phyloP scores from a whole-genome alignment of 108 stramenopile species.

The Parietichytrium sp. region DNA sequence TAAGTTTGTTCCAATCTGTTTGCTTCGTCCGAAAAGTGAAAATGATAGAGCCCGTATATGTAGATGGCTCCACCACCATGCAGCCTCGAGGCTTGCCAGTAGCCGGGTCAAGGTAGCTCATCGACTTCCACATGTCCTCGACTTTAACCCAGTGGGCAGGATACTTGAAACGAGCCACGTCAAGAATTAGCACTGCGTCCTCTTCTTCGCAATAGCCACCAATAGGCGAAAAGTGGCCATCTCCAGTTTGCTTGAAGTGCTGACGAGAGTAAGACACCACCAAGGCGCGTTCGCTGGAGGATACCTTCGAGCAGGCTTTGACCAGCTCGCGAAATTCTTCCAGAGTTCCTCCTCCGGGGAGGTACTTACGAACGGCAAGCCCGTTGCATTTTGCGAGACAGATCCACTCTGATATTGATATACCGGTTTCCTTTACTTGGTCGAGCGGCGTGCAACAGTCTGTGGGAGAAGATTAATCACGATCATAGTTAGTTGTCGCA shows the following conservation, averaged over 20 bases:
- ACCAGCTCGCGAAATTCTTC: not conserved
- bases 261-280: constrained; percentile 68
- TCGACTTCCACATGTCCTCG: constrained; percentile 63
- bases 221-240: constrained; percentile 87
- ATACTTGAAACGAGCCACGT: constrained; percentile 96
- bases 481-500: too few species aligned
- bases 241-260: constrained; percentile 76
- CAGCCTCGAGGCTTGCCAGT: constrained; percentile 79
- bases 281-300: constrained; percentile 50
- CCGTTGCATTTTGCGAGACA: constrained; percentile 59
- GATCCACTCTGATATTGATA: constrained; percentile 41
- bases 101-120: constrained; percentile 71
- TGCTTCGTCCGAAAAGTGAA: not conserved
- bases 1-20: not conserved
- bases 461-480: too few species aligned
- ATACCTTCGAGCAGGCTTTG: not conserved
- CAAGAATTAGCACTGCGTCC: constrained; percentile 87
- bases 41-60: not conserved
- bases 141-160: constrained; percentile 86
- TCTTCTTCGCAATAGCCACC: constrained; percentile 71
- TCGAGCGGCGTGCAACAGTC: constrained; percentile 72
- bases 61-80: constrained; percentile 62
- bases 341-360: not conserved
- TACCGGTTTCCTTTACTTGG: constrained; percentile 49
- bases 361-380: not conserved